Base-by-base conservation (phyloP, 2,329 filamentous ascomycete species). In the Drechslerella coelobrocha region DNA sequence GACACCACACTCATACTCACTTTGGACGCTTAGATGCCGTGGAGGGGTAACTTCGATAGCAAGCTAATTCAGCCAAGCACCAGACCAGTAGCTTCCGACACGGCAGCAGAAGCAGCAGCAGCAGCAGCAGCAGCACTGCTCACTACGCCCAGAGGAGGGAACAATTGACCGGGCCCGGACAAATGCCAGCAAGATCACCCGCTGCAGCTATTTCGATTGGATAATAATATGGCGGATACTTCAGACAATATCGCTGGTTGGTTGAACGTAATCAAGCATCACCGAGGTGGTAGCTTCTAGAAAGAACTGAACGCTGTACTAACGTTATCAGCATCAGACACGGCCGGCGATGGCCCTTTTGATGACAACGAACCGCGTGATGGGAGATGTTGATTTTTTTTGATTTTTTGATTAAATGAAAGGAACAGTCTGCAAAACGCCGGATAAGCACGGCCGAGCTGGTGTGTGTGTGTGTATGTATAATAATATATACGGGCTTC, bases 371-470 rank as follows among this genome's bases (percentile, higher is more conserved):
- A 14, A 39, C 34, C 34, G 12, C 34, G 4, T 14, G 3, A 10
- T 14, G 12, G 34, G 17, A 39, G 34, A 10, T 14, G 34, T 10
- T 14, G 12, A 14, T 39, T 34, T 39, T 39, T n/a, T 39, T 2
- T 39, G 17, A 39, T n/a, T 14, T 14, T 14, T 39, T 34, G 12
- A 39, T 39, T n/a, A n/a, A n/a, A 39, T 14, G 17, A 2, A 39
- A 14, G 3, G 4, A 5, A 14, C 34, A 39, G 17, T 39, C 34
- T 39, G 12, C 34, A n/a, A 21, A 55, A 34, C 31, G 31, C 63
- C 63, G 63, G 63, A 68, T 68, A 68, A 68, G 63, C 63, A 68
- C 63, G 63, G n/a, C n/a, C n/a, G n/a, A n/a, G 62, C 50, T 61
- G 41, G 47, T 45, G 37, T 59, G 43, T 43, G 37, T 48, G 43